Evolutionary conservation across 1,284 basidiomycete species (phyloP), one percentile per base, ranked within the genome.

Genomic region (Polyporus tsugae): DNA sequence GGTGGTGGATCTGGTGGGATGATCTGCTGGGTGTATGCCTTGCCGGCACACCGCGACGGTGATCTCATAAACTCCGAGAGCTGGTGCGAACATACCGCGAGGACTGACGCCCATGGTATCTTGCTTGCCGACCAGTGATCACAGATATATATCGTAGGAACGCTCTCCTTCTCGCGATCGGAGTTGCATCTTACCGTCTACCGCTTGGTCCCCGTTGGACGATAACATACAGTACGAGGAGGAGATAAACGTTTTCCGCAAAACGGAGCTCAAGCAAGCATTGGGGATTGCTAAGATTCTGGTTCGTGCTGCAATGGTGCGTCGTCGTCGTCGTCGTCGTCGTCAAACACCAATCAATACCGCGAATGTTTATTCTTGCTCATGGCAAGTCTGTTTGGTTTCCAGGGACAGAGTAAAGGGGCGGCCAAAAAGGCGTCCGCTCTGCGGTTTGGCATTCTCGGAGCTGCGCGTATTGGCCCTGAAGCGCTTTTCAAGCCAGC

Each of bases 381-480:
- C 29, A 33, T 29, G 6, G 1, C 33, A 19, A 19, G 52, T 19
- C 29, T 35, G 29, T 10, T 35, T 19, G 52, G 29, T 55, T 38
- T 58, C 38, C n/a, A 39, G 22, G 58, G 36, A 25, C 22, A 60
- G n/a, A 10, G 36, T 15, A 38, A 41, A 4, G n/a, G 1, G 11
- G 36, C 25, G 19, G n/a, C 36, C 36, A 13, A 42, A 29, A 41
- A 41, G 39, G 11, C 38, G 22, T 19, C 62, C 9, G 53, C 83
- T 0, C 74, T 89, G 19, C 85, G 82, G 63, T 89, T 91, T 66
- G 89, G 89, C 0, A 85, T 91, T 38, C 78, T 91, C 3, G 89
- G 90, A 19, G 89, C 90, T 6, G 90, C 91, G 1, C 80, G 75
- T n/a, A 91, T 93, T 39, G 89, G 87, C 0, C 91, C 90, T 1